These are phyloP conservation scores for Cladophialophora immunda DNA, from an alignment of 2,329 filamentous ascomycete genomes.

Conservation along the genomic window DNA sequence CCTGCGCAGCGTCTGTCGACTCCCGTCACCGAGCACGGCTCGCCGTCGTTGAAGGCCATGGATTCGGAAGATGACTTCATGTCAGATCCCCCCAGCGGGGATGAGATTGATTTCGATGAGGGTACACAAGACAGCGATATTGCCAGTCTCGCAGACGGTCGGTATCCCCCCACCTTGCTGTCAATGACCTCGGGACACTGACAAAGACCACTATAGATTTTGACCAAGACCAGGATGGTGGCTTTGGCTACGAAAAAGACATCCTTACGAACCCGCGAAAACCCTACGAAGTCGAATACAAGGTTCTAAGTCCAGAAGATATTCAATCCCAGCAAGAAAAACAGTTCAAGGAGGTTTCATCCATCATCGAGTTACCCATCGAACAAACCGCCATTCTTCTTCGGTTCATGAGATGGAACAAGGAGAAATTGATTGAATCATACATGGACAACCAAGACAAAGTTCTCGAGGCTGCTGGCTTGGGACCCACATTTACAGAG, in stretches of 20 bases:
- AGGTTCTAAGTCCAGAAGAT: conserved; percentile 79
- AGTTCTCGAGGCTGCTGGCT: conserved; percentile 82
- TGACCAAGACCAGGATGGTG: conserved; percentile 66
- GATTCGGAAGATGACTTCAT: conserved; percentile 96
- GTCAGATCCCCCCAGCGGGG: conserved; percentile 81
- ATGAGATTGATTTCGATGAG: conserved; percentile 73
- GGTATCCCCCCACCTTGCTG: conserved; percentile 9
- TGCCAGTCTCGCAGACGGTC: conserved; percentile 44
- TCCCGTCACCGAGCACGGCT: conserved; percentile 58
- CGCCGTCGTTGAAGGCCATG: conserved; percentile 67
- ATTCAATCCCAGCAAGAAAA: conserved; percentile 86
- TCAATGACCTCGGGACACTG: conserved; percentile 12
- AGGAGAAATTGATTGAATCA: conserved; percentile 90
- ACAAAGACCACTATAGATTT: conserved; percentile 57
- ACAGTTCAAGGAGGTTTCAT: conserved; percentile 88
- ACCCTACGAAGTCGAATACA: conserved; percentile 84
- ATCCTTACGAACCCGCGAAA: conserved; percentile 75
- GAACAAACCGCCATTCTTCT: conserved; percentile 92
- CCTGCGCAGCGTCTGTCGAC: conserved; percentile 51
- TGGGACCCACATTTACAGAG: conserved; percentile 70
- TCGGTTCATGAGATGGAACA: conserved; percentile 92
- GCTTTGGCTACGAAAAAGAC: conserved; percentile 74
- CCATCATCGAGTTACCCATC: conserved; percentile 85
- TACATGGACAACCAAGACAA: conserved; percentile 91
- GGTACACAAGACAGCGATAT: conserved; percentile 75